A percentile compares a stretch with the other conserved stretches of the same genome.
These are phyloP conservation scores for Podaxis pistillaris DNA, from an alignment of 768 basidiomycete genomes.

Conservation along the genomic window DNA sequence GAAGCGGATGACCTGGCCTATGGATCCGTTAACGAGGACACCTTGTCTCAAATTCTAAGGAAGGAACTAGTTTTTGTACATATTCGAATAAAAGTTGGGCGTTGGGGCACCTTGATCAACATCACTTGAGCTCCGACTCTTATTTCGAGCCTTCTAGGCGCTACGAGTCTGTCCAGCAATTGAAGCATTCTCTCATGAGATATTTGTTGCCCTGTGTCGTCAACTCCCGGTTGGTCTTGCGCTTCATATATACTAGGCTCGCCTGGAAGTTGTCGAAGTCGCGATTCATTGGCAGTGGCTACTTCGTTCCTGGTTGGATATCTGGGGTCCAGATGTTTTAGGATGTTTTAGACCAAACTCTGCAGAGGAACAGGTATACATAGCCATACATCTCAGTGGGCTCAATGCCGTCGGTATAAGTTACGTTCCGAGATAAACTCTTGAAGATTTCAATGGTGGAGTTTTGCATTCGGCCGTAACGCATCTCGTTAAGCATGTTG, in stretches of 20 bases:
- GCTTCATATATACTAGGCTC: conserved; percentile 39
- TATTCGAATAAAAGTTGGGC: neutral
- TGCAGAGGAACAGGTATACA: neutral
- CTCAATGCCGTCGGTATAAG: conserved; percentile 69
- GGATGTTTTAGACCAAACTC: neutral
- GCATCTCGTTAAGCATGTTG: conserved; percentile 86
- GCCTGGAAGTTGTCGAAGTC: conserved; percentile 44
- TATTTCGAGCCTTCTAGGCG: conserved; percentile 40
- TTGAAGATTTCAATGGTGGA: conserved; percentile 49
- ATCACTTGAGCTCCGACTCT: conserved; percentile 86
- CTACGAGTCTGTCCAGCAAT: conserved; percentile 62
- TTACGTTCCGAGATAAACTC: conserved; percentile 51
- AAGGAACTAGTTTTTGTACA: conserved; percentile 1
- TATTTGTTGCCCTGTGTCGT: conserved; percentile 40
- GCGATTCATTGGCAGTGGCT: conserved; percentile 58
- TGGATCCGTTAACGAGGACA: conserved; percentile 65
- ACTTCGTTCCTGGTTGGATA: conserved; percentile 74
- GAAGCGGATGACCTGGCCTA: conserved; percentile 55
- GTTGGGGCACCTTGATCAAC: conserved; percentile 57
- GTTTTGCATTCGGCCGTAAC: conserved; percentile 61
- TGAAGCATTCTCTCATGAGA: conserved; percentile 36
- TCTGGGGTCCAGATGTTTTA: conserved; percentile 30
- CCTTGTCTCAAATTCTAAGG: conserved; percentile 68
- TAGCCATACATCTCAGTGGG: conserved; percentile 74
- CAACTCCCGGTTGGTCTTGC: conserved; percentile 42